Base-by-base conservation (phyloP, 176 grass and related monocot species). In the Hsuehochloa calcarea region DNA sequence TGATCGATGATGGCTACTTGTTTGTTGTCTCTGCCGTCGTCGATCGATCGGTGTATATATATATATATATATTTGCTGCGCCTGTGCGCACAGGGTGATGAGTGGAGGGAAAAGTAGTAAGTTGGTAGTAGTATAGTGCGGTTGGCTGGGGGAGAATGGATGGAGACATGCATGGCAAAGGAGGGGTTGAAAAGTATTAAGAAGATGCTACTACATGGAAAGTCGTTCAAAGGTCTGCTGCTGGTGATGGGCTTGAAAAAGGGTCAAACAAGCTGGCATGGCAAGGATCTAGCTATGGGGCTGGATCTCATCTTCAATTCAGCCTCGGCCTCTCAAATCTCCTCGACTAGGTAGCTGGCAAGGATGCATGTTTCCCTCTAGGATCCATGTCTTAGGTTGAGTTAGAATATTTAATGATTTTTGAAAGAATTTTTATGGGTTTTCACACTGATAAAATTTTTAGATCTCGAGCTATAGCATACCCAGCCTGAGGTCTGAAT, bases 51-150 rank as follows among this genome's bases (percentile, higher is more conserved):
- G 22, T 47, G 29, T 64, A 37, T 74, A 31, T 67, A 79, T 40
- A 38, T 74, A 40, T 6, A 22, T 47, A 22, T 1, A 1, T 1
- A 1, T 0, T 1, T 0, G 1, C 31, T 34, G 31, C 31, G 31
- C 31, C 31, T 34, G 31, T 2, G 10, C 19, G 38, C 23, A 25
- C 20, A 10, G 38, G 47, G 5, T 0, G 60, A 50, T 15, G 50
- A 75, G 70, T 75, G 88, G 88, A 81, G 62, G 43, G 73, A 82
- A 90, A 90, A 90, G 88, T 86, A 85, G 26, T 6, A 23, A 10
- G 59, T 4, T 3, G 34, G 41, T 54, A 59, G 5, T 17, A 58
- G 51, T 5, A 59, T 83, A 45, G 80, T 82, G 68, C 67, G 67
- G 80, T 71, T 82, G 81, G 70, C 44, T 75, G 3, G 1, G 82